phyloP scores from a whole-genome alignment of 495 filamentous ascomycete genomes.

The Neurospora sp. region DNA sequence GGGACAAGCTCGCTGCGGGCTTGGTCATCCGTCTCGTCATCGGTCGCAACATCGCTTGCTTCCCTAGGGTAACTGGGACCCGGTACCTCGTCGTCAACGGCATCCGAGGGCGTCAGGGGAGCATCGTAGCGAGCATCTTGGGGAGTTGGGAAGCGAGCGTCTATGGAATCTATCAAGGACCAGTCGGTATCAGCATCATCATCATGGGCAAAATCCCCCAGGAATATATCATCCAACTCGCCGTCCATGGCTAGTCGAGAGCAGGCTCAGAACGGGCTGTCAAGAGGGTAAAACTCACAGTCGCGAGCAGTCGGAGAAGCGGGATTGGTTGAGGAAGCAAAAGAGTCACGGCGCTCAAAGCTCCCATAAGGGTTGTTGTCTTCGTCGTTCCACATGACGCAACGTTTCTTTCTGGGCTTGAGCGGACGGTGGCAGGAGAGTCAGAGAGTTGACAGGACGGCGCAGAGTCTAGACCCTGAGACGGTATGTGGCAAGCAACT shows the following conservation, averaged over 20 bases:
- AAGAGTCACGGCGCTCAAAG: constrained; percentile 74
- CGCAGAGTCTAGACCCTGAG: neutral
- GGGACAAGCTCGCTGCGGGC: constrained; percentile 36
- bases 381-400: constrained; percentile 76
- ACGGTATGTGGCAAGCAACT: neutral
- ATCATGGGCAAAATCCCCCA: constrained; percentile 6
- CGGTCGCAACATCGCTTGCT: constrained; percentile 24
- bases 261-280: neutral
- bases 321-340: constrained; percentile 59
- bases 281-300: constrained; percentile 25
- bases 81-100: constrained; percentile 29
- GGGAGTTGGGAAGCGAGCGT: neutral
- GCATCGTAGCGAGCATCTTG: constrained; percentile 27
- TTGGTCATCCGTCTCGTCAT: constrained; percentile 49
- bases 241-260: constrained; percentile 1
- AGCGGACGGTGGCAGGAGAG: neutral
- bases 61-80: constrained; percentile 19
- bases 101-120: constrained; percentile 34
- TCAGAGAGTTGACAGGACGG: neutral
- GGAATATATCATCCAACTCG: constrained; percentile 17
- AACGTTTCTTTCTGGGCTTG: neutral
- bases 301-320: constrained; percentile 48
- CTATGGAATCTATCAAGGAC: constrained; percentile 25
- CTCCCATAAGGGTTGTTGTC: constrained; percentile 85
- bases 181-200: constrained; percentile 27